phyloP scores from a whole-genome alignment of 148 eudicot genomes.

The Beta vulgaris region DNA sequence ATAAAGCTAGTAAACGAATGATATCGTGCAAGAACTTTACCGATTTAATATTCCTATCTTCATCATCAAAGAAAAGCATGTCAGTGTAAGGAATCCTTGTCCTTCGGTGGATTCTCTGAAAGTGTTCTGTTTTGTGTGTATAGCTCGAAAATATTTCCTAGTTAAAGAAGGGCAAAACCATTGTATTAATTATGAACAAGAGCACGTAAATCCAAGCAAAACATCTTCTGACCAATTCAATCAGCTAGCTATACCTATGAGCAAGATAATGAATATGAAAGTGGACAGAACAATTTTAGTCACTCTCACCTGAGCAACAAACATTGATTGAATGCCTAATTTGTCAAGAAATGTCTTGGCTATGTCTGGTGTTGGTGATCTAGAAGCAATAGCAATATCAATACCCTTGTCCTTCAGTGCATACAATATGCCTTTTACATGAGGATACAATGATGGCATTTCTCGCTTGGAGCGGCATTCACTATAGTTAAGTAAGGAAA shows the following conservation, averaged over 20 bases:
- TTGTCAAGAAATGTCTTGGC: constrained; percentile 85
- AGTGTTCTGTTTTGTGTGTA: constrained; percentile 98
- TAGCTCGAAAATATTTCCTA: constrained; percentile 95
- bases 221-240: not conserved
- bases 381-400: constrained; percentile 84
- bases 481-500: constrained; percentile 34
- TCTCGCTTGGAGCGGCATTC: constrained; percentile 94
- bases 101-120: constrained; percentile 68
- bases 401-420: constrained; percentile 93
- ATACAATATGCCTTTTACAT: constrained; percentile 76
- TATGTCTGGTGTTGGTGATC: constrained; percentile 93
- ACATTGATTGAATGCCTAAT: constrained; percentile 72
- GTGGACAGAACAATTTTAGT: not conserved
- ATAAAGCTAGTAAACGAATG: not conserved
- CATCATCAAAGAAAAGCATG: constrained; percentile 97
- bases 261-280: constrained; percentile 4
- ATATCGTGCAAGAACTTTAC: constrained; percentile 36
- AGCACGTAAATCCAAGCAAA: not conserved
- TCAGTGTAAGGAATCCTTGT: constrained; percentile 75
- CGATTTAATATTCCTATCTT: constrained; percentile 73
- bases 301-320: constrained; percentile 77
- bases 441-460: constrained; percentile 85
- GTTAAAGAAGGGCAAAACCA: constrained; percentile 2
- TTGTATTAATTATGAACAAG: not conserved
- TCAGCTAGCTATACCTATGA: not conserved